Evolutionary conservation across 768 basidiomycete species (phyloP).

Genomic region (Leucocoprinus leucothites): DNA sequence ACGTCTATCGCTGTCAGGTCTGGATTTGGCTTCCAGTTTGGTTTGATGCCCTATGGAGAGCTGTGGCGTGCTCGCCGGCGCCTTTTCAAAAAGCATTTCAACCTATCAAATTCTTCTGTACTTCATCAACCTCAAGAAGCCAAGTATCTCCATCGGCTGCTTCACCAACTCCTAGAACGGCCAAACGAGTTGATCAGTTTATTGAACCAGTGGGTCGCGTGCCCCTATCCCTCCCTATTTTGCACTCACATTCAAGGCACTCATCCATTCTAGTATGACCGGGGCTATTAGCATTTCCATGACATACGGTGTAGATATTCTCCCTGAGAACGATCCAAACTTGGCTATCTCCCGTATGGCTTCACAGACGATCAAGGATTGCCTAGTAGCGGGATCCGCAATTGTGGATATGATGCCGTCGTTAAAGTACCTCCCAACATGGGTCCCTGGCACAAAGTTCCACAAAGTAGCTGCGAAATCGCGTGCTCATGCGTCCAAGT

Average conservation of each 20-base stretch:
- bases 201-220: background rate
- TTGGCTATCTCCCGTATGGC: constrained; percentile 19
- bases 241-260: background rate
- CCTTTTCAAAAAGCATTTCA: constrained; percentile 19
- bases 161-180: constrained; percentile 6
- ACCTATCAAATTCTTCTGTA: constrained; percentile 8
- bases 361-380: constrained; percentile 20
- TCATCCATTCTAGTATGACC: constrained; percentile 14
- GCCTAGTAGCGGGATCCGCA: constrained; percentile 24
- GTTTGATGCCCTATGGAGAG: constrained; percentile 17
- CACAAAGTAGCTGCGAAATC: constrained; percentile 33
- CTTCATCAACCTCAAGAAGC: constrained; percentile 11
- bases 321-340: constrained; percentile 26
- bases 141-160: constrained; percentile 15
- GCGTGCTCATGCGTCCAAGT: constrained; percentile 30
- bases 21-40: constrained; percentile 19
- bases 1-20: constrained; percentile 9
- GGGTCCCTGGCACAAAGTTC: constrained; percentile 48
- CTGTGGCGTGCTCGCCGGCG: constrained; percentile 19
- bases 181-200: background rate
- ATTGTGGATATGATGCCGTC: constrained; percentile 28
- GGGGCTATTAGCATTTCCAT: constrained; percentile 25
- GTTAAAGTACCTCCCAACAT: constrained; percentile 40
- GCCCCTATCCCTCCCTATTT: background rate
- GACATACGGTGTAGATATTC: constrained; percentile 27